Conservation (phyloP, 2,329 filamentous ascomycete genomes). For the Paecilomyces variotii region DNA sequence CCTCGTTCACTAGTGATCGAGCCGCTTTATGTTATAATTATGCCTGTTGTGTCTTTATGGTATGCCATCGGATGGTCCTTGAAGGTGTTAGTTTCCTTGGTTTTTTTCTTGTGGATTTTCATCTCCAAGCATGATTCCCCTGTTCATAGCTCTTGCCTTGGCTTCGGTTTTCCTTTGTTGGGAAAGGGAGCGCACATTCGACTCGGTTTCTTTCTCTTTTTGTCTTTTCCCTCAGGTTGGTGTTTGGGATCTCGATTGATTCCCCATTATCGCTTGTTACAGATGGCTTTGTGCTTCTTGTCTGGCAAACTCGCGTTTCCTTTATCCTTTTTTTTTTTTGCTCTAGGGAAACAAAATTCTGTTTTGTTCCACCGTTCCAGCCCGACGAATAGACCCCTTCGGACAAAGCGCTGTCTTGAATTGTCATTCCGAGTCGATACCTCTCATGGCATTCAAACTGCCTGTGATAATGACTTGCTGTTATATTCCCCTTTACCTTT, state of each 20-base stretch:
- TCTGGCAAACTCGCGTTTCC: neutral
- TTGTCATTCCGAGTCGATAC: neutral
- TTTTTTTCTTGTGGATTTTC: neutral
- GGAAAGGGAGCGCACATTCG: neutral
- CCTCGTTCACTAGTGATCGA: neutral
- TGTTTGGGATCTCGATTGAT: neutral
- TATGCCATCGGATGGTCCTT: neutral
- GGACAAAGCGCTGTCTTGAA: neutral
- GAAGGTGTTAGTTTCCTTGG: neutral
- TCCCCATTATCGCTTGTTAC: neutral
- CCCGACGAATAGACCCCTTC: neutral
- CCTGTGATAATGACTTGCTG: no score
- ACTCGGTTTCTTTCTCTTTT: neutral
- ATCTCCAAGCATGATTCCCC: neutral
- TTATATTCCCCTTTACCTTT: neutral
- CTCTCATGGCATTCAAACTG: neutral
- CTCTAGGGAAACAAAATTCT: neutral
- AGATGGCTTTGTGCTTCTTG: neutral
- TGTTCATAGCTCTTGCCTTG: neutral
- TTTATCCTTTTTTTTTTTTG: neutral
- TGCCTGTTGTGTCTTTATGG: neutral
- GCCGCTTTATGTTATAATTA: neutral
- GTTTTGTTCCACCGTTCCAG: neutral
- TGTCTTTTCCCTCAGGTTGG: neutral
- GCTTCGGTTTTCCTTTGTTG: neutral